Evolutionary conservation across 208 protist genomes (phyloP), one percentile per base, ranked within the genome.

Genomic region (Leishmania turanica): DNA sequence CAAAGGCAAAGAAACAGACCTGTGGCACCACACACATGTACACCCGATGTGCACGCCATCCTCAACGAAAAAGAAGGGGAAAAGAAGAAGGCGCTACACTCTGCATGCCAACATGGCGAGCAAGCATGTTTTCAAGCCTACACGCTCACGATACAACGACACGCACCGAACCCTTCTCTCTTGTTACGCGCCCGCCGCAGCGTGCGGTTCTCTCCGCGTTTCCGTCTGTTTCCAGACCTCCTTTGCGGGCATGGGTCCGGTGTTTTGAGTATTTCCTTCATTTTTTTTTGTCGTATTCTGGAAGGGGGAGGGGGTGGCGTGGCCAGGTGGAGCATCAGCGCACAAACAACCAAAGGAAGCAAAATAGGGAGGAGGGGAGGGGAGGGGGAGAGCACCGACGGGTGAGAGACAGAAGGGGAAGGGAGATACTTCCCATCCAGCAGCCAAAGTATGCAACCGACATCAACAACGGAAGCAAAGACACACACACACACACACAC

Each of bases 341-440:
- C 21, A 21, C 81, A 15, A 42, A 58, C 66, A 73, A 75, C 56
- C 54, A 75, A 80, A 73, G n/a, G 60, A 70, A 69, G 24, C 68
- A 34, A 34, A 79, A 60, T 49, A 53, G 37, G 54, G 40, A 64
- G 62, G 47, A 15, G 13, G 53, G 17, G 13, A 3, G 9, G 21
- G 65, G 31, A 60, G 75, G 79, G 15, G 66, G 24, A 45, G 70
- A 66, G 31, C 0, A 79, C 51, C 53, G 45, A 34, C 4, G 37
- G 60, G 60, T 27, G 8, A 47, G 9, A 47, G 8, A 49, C 3
- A 68, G 62, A 37, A 31, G 37, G 19, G 40, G 40, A 17, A 31
- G 42, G 34, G 40, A 40, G 24, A 17, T 3, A 72, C 68, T 42
- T 72, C 17, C 24, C 31, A 40, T 68, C 13, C 62, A 19, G 31